A percentile compares a stretch with the other conserved stretches of the same genome.
phyloP scores from a whole-genome alignment of 495 filamentous ascomycete genomes.

The Lasiosphaeriaceae sp. region DNA sequence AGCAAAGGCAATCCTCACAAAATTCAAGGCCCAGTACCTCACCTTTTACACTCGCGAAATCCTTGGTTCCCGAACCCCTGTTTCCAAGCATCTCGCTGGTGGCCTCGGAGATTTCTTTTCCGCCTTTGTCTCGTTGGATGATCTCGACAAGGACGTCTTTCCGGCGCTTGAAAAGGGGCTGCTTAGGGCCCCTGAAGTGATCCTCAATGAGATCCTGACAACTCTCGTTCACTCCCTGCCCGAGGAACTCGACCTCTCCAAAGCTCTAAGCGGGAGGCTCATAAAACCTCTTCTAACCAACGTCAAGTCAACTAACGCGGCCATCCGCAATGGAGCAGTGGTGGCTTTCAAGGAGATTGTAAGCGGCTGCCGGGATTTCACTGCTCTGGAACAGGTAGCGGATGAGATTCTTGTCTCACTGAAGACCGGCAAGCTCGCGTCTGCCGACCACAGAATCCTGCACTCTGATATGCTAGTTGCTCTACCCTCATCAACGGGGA shows the following conservation, averaged over 20 bases:
- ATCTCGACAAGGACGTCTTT: conserved; percentile 69
- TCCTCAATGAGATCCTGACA: conserved; percentile 70
- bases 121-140: conserved; percentile 67
- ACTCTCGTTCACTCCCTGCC: conserved; percentile 67
- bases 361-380: conserved; percentile 53
- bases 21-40: conserved; percentile 65
- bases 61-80: conserved; percentile 66
- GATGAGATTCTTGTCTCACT: conserved; percentile 75
- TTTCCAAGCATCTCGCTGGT: conserved; percentile 68
- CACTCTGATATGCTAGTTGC: conserved; percentile 73
- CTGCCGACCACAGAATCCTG: conserved; percentile 73
- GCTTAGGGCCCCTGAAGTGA: conserved; percentile 83
- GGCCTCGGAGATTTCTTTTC: conserved; percentile 80
- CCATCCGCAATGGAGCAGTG: conserved; percentile 70
- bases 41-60: conserved; percentile 82
- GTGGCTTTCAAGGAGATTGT: conserved; percentile 64
- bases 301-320: conserved; percentile 79
- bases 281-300: conserved; percentile 83
- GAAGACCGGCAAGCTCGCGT: conserved; percentile 73
- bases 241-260: conserved; percentile 68
- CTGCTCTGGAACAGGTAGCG: conserved; percentile 57
- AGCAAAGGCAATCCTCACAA: conserved; percentile 54
- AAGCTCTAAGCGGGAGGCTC: conserved; percentile 61
- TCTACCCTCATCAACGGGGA: conserved; percentile 51
- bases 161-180: conserved; percentile 85